These are phyloP conservation scores for Blepharisma japonicum DNA, from an alignment of 73 alveolate species.

Conservation along the genomic window DNA sequence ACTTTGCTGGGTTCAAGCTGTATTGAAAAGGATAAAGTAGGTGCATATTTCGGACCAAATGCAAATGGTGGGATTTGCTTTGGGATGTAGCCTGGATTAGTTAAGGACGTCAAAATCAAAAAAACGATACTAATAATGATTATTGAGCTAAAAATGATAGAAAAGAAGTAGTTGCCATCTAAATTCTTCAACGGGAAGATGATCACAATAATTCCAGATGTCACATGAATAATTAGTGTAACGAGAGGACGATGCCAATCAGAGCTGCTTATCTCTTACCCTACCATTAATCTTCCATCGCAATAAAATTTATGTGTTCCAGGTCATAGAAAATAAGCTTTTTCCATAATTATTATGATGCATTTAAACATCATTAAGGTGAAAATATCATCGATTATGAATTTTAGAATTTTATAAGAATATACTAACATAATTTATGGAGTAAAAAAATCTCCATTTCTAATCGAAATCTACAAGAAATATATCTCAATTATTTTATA, in stretches of 20 bases:
- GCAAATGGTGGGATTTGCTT: conserved; percentile 21
- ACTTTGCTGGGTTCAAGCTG: neutral
- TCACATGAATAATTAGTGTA: neutral
- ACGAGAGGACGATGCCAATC: neutral
- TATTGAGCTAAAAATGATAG: neutral
- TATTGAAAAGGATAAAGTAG: neutral
- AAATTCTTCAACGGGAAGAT: neutral
- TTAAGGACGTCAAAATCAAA: neutral
- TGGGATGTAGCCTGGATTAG: conserved; percentile 28
- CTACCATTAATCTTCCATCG: neutral
- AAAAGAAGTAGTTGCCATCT: too few relatives aligned
- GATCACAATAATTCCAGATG: neutral
- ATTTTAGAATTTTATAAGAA: too few relatives aligned
- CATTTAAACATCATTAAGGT: too few relatives aligned
- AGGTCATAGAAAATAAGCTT: conserved; percentile 3
- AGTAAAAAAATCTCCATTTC: too few relatives aligned
- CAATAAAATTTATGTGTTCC: conserved; percentile 1
- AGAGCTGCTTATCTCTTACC: neutral
- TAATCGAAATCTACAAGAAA: too few relatives aligned
- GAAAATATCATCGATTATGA: too few relatives aligned
- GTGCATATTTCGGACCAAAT: conserved; percentile 15
- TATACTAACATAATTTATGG: too few relatives aligned
- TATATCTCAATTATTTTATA: too few relatives aligned
- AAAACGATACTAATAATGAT: neutral
- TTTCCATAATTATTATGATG: neutral